A percentile compares a stretch with the other conserved stretches of the same genome.
These are phyloP conservation scores for Cryphonectria carpinicola DNA, from an alignment of 2,329 filamentous ascomycete species.

Conservation along the genomic window DNA sequence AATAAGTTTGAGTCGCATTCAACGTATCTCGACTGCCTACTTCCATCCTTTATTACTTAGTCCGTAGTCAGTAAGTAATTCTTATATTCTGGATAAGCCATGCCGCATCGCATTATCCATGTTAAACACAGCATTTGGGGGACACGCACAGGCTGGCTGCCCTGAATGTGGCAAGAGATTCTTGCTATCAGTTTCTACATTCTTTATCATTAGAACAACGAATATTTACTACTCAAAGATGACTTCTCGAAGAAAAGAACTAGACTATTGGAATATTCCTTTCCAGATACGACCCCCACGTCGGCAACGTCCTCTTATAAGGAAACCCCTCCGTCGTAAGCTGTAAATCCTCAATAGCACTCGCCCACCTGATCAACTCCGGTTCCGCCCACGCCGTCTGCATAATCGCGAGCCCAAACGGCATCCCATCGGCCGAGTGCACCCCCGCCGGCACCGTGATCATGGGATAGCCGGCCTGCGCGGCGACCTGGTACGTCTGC, in stretches of 20 bases:
- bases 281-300: slow-evolving; percentile 56
- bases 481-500: slow-evolving; percentile 70
- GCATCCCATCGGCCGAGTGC: slow-evolving; percentile 58
- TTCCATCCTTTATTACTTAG: too few relatives aligned
- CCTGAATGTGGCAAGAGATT: too few relatives aligned
- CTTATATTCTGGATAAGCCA: too few relatives aligned
- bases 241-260: too few relatives aligned
- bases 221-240: too few relatives aligned
- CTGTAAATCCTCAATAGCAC: slow-evolving; percentile 65
- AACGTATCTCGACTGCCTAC: too few relatives aligned
- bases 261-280: slow-evolving; percentile 46
- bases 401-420: slow-evolving; percentile 62
- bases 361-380: slow-evolving; percentile 62
- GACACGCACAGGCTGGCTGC: too few relatives aligned
- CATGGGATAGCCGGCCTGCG: slow-evolving; percentile 76
- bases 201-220: too few relatives aligned
- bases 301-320: slow-evolving; percentile 53
- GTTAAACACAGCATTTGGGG: too few relatives aligned
- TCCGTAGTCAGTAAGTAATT: too few relatives aligned
- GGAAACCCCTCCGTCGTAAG: slow-evolving; percentile 42
- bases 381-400: slow-evolving; percentile 65
- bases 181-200: not conserved
- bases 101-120: too few relatives aligned
- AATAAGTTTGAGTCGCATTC: too few relatives aligned
- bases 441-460: slow-evolving; percentile 69